A percentile compares a stretch with the other conserved stretches of the same genome.
Evolutionary conservation across 2,329 filamentous ascomycete species (phyloP).

Genomic region (Neonectria hederae): DNA sequence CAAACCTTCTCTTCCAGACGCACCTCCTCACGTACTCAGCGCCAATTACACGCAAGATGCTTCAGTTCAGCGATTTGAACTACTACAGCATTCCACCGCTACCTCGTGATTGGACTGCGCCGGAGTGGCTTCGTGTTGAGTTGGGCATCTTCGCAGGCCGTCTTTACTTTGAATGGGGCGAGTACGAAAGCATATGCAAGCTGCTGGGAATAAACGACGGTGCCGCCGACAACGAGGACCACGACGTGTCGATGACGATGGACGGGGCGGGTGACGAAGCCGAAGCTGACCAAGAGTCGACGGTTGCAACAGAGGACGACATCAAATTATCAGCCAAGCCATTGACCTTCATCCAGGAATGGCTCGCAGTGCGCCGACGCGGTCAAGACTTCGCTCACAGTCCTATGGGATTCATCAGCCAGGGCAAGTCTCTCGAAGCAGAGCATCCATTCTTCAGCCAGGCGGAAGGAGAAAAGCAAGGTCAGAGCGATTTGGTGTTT

Average conservation of each 20-base stretch:
- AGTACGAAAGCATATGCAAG: slow-evolving; percentile 50
- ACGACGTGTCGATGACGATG: not conserved
- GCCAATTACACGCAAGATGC: slow-evolving; percentile 59
- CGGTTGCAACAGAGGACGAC: not conserved
- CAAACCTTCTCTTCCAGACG: slow-evolving; percentile 8
- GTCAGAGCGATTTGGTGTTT: slow-evolving; percentile 8
- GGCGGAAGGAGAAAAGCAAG: not conserved
- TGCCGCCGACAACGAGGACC: not conserved
- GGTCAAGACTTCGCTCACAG: slow-evolving; percentile 67
- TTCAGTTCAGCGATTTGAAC: slow-evolving; percentile 63
- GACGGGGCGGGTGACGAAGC: not conserved
- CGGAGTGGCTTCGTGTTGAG: slow-evolving; percentile 64
- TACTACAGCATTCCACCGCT: slow-evolving; percentile 64
- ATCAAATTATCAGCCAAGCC: slow-evolving; percentile 42
- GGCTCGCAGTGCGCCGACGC: slow-evolving; percentile 63
- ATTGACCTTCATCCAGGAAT: slow-evolving; percentile 63
- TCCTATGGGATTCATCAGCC: slow-evolving; percentile 66
- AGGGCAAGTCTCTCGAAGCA: slow-evolving; percentile 57
- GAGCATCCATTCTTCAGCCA: slow-evolving; percentile 62
- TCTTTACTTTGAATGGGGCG: slow-evolving; percentile 65
- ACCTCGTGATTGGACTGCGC: slow-evolving; percentile 54
- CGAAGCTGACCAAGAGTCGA: not conserved
- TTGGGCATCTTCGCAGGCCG: slow-evolving; percentile 69
- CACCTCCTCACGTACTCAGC: slow-evolving; percentile 65
- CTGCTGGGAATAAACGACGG: slow-evolving; percentile 45